These are phyloP conservation scores for Aristolochia californica DNA, from an alignment of 164 flowering plant species.

Conservation along the genomic window DNA sequence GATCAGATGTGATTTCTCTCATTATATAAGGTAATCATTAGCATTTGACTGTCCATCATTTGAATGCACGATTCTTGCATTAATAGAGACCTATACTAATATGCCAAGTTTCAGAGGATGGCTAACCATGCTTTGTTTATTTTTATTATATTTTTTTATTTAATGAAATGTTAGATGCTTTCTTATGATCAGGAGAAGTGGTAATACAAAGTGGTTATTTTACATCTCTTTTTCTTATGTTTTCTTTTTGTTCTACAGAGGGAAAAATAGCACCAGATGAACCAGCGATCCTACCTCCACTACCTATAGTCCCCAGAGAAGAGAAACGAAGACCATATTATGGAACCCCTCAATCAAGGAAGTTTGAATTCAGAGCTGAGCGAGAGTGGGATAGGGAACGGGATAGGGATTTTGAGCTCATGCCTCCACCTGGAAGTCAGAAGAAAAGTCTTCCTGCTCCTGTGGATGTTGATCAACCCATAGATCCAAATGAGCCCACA, in stretches of 20 bases:
- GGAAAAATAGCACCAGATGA: conserved; percentile 88
- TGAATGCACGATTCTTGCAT: too few relatives aligned
- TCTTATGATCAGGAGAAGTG: not conserved
- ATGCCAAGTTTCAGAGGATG: too few relatives aligned
- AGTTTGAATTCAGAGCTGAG: conserved; percentile 62
- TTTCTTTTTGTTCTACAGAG: conserved; percentile 22
- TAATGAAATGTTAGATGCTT: not conserved
- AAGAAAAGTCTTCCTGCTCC: conserved; percentile 57
- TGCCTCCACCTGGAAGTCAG: conserved; percentile 99
- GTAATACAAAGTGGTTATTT: not conserved
- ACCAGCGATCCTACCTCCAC: conserved; percentile 83
- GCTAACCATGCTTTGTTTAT: too few relatives aligned
- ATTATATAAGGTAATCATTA: too few relatives aligned
- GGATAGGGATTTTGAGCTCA: conserved; percentile 92
- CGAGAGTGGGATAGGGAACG: conserved; percentile 91
- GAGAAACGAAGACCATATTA: conserved; percentile 56
- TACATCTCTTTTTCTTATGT: not conserved
- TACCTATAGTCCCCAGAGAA: conserved; percentile 62
- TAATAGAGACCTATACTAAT: too few relatives aligned
- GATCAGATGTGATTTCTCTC: too few relatives aligned
- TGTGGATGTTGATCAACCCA: conserved; percentile 80
- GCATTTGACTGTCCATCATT: too few relatives aligned
- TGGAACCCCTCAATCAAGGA: conserved; percentile 71
- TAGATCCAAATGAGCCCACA: conserved; percentile 98
- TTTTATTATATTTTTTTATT: too few relatives aligned